A percentile compares a stretch with the other conserved stretches of the same genome.
phyloP scores from a whole-genome alignment of 1,284 basidiomycete genomes.

The Malassezia brasiliensis region DNA sequence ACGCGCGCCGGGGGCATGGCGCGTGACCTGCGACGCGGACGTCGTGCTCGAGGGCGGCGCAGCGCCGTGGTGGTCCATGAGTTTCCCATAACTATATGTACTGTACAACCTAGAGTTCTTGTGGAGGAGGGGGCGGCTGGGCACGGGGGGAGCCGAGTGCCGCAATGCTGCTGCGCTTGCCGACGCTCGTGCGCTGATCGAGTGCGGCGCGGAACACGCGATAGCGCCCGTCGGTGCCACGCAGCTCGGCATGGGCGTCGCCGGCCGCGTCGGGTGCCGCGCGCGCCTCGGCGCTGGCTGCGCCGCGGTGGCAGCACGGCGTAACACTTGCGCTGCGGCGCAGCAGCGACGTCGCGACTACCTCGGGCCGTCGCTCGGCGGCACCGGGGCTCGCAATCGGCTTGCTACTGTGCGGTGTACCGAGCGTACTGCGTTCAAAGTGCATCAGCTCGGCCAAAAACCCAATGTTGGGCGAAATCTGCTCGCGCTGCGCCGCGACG shows the following conservation, averaged over 20 bases:
- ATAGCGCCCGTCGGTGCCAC: background rate
- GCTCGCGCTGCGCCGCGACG: constrained; percentile 76
- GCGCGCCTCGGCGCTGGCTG: background rate
- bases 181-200: background rate
- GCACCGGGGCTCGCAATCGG: background rate
- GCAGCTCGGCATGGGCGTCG: background rate
- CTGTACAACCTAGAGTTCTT: background rate
- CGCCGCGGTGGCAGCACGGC: background rate
- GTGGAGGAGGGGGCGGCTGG: no score
- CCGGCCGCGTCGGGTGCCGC: background rate
- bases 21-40: background rate
- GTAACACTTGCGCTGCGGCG: background rate
- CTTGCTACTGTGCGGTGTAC: background rate
- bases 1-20: background rate
- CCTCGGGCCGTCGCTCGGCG: background rate
- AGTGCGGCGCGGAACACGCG: background rate
- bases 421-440: constrained; percentile 56
- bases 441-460: constrained; percentile 95
- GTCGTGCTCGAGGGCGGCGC: background rate
- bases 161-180: background rate
- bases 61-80: background rate
- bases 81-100: background rate
- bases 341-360: background rate
- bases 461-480: constrained; percentile 94
- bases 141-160: background rate